Percentiles rank a stretch among this genome's conserved stretches.
phyloP scores from a whole-genome alignment of 495 filamentous ascomycete species.

The Parathielavia appendiculata region DNA sequence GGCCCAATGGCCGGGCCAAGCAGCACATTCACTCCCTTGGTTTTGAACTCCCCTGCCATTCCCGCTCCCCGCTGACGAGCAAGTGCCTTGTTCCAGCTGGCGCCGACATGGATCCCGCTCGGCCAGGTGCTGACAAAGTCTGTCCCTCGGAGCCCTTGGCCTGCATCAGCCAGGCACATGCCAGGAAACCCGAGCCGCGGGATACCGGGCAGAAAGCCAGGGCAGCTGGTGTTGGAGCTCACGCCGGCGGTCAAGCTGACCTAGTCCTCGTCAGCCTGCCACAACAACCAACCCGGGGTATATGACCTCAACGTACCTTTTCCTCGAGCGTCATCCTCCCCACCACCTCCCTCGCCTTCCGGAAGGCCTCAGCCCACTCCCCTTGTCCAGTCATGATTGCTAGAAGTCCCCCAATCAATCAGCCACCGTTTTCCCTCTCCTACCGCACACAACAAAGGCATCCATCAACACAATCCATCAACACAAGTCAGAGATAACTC shows the following conservation, averaged over 20 bases:
- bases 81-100: slow-evolving; percentile 54
- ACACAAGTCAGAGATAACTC: slow-evolving; percentile 13
- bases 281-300: neutral
- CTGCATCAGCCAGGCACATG: slow-evolving; percentile 59
- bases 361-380: slow-evolving; percentile 46
- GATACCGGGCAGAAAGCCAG: slow-evolving; percentile 49
- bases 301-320: slow-evolving; percentile 51
- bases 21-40: slow-evolving; percentile 61
- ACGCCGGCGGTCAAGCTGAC: slow-evolving; percentile 51
- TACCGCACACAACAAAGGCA: neutral
- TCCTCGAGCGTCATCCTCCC: slow-evolving; percentile 54
- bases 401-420: slow-evolving; percentile 31
- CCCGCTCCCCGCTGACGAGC: slow-evolving; percentile 43
- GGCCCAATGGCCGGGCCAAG: slow-evolving; percentile 62
- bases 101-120: slow-evolving; percentile 53
- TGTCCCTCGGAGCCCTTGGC: slow-evolving; percentile 53
- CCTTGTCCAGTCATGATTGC: slow-evolving; percentile 41
- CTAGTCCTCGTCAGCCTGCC: slow-evolving; percentile 17
- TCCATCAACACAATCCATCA: no score
- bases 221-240: slow-evolving; percentile 43
- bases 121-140: slow-evolving; percentile 59
- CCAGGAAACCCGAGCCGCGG: slow-evolving; percentile 55
- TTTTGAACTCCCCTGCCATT: slow-evolving; percentile 55
- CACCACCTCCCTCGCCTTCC: slow-evolving; percentile 51
- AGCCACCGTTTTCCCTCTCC: slow-evolving; percentile 20